Evolutionary conservation across 2,329 filamentous ascomycete genomes (phyloP).

Genomic region (Aspergillus costaricaensis): DNA sequence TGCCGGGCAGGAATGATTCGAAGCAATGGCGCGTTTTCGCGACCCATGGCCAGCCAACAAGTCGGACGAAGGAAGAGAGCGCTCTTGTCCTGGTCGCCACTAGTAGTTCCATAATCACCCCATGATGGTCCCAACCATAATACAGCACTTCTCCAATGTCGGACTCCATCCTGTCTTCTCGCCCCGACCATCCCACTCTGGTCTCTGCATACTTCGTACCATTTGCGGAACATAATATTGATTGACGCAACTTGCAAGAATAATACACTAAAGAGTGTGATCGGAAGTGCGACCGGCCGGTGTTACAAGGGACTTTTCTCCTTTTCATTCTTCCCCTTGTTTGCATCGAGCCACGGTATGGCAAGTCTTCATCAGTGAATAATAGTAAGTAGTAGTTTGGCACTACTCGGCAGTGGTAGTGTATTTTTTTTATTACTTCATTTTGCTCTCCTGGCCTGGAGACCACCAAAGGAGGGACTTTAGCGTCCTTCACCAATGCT

Average conservation of each 20-base stretch:
- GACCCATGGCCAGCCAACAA: background rate
- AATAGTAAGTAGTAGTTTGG: too few relatives aligned
- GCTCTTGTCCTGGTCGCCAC: background rate
- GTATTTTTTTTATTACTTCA: background rate
- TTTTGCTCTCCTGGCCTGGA: background rate
- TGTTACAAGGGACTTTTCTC: background rate
- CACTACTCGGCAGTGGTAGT: background rate
- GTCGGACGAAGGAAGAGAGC: background rate
- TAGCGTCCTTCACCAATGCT: slow-evolving; percentile 15
- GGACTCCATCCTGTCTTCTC: background rate
- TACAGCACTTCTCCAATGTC: background rate
- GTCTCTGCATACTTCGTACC: background rate
- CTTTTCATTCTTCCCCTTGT: background rate
- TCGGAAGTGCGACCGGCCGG: background rate
- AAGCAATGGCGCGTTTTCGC: slow-evolving; percentile 4
- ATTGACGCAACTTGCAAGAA: background rate
- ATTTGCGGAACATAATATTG: slow-evolving; percentile 5
- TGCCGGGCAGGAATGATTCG: background rate
- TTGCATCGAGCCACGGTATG: background rate
- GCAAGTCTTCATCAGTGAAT: background rate
- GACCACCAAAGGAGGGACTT: background rate
- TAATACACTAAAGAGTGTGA: background rate
- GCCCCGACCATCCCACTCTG: background rate
- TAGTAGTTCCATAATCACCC: background rate
- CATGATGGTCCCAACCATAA: background rate